Evolutionary conservation across 495 filamentous ascomycete species (phyloP).

Genomic region (Penicillium egyptiacum): DNA sequence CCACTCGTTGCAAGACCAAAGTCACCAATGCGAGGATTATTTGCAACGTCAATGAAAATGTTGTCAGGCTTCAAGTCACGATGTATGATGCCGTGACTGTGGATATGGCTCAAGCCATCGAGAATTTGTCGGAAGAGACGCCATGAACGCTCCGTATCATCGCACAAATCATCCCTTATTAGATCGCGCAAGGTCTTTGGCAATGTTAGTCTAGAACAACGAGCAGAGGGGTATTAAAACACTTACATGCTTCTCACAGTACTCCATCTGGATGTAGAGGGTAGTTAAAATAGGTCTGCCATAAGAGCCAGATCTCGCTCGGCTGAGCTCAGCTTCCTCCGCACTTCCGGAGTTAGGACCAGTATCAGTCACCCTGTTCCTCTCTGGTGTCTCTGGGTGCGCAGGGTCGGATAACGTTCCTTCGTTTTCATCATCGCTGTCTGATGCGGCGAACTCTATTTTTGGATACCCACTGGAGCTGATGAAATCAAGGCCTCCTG

Average conservation of each 20-base stretch:
- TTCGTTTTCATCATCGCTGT: slow-evolving; percentile 60
- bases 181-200: slow-evolving; percentile 83
- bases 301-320: slow-evolving; percentile 41
- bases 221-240: slow-evolving; percentile 9
- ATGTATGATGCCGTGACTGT: slow-evolving; percentile 89
- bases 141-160: slow-evolving; percentile 78
- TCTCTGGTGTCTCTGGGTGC: slow-evolving; percentile 26
- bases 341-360: slow-evolving; percentile 20
- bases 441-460: slow-evolving; percentile 71
- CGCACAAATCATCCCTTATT: slow-evolving; percentile 72
- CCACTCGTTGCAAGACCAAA: slow-evolving; percentile 93
- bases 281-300: slow-evolving; percentile 51
- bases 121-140: slow-evolving; percentile 87
- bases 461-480: slow-evolving; percentile 80
- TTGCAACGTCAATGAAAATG: slow-evolving; percentile 87
- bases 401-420: slow-evolving; percentile 34
- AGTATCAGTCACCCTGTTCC: slow-evolving; percentile 4
- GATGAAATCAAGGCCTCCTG: slow-evolving; percentile 88
- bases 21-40: slow-evolving; percentile 92
- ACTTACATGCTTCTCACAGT: slow-evolving; percentile 85
- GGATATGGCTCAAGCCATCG: slow-evolving; percentile 88
- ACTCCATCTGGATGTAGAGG: slow-evolving; percentile 93
- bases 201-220: slow-evolving; percentile 15
- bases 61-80: slow-evolving; percentile 98
- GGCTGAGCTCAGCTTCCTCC: slow-evolving; percentile 33